Evolutionary conservation across 108 stramenopile genomes (phyloP), one percentile per base, ranked within the genome.

Genomic region (Skeletonema costatum): DNA sequence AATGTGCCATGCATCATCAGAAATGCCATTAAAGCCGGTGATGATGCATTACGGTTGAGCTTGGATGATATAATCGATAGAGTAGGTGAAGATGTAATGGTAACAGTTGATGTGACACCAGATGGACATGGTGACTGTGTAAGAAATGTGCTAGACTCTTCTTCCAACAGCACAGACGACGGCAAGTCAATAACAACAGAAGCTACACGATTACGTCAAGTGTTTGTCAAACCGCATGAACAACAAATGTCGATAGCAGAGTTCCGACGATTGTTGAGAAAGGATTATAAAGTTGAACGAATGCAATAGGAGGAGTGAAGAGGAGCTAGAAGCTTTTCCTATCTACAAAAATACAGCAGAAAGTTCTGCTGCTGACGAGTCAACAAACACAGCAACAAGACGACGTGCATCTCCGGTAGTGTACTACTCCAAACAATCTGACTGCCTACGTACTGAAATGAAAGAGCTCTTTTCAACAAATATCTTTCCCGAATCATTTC

Each of bases 71-170:
- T 96, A 60, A 78, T 86, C 16, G 69, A 65, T 71, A 53, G 21
- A 17, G 60, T 64, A 0, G 78, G 73, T 53, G 77, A 71, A 44
- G 73, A 74, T 53, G 41, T 58, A 1, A 51, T 78, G 44, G 70
- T 80, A 39, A 89, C 87, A 13, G 94, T 96, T 12, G 91, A 98
- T 80, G 93, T 96, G 2, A 96, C 97, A 6, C 97, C 97, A 35
- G 93, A 95, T 78, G 97, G 97, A 0, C 93, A 93, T 64, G 97
- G 94, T 0, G 97, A 98, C 83, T 84, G 89, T 58, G 70, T 94
- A 21, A 80, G 90, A 39, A 81, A 48, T 32, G 89, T 89, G 38
- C 60, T 12, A 60, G 44, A 46, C 7, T 5, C 39, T 16, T 46
- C 11, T n/a, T n/a, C 14, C 42, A 16, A 44, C 42, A 44, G 16